Evolutionary conservation across 2,329 filamentous ascomycete species (phyloP).

Genomic region (Aciculosporium take): DNA sequence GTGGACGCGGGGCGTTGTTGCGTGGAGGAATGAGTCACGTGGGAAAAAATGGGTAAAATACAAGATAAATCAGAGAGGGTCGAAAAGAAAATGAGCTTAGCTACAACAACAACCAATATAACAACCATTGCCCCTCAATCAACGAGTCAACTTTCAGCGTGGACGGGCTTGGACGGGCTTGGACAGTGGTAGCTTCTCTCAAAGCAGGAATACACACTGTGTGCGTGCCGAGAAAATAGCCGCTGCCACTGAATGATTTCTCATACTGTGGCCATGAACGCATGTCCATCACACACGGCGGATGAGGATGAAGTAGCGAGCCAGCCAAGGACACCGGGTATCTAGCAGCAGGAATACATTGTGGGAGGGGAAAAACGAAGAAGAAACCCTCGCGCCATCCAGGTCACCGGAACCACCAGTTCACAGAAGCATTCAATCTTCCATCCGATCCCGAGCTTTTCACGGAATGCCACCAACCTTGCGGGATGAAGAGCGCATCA

Average conservation of each 20-base stretch:
- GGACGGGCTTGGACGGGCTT: slow-evolving; percentile 13
- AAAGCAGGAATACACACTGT: neutral
- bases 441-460: slow-evolving; percentile 23
- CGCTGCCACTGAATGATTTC: neutral
- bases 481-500: slow-evolving; percentile 26
- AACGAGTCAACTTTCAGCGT: too few species aligned
- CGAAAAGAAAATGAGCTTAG: too few species aligned
- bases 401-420: slow-evolving; percentile 31
- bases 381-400: neutral
- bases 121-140: too few species aligned
- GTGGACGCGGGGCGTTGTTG: too few species aligned
- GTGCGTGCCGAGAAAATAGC: neutral
- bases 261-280: neutral
- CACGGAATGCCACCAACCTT: slow-evolving; percentile 34
- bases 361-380: too few species aligned
- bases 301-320: too few species aligned
- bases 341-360: neutral
- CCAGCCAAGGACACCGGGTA: too few species aligned
- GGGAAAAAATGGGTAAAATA: too few species aligned
- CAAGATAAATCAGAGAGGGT: too few species aligned
- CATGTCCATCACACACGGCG: neutral
- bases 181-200: slow-evolving; percentile 6
- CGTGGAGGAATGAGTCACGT: too few species aligned
- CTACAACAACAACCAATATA: too few species aligned
- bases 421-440: slow-evolving; percentile 26